These are phyloP conservation scores for Penicillium paneum DNA, from an alignment of 2,329 filamentous ascomycete genomes.

Conservation along the genomic window DNA sequence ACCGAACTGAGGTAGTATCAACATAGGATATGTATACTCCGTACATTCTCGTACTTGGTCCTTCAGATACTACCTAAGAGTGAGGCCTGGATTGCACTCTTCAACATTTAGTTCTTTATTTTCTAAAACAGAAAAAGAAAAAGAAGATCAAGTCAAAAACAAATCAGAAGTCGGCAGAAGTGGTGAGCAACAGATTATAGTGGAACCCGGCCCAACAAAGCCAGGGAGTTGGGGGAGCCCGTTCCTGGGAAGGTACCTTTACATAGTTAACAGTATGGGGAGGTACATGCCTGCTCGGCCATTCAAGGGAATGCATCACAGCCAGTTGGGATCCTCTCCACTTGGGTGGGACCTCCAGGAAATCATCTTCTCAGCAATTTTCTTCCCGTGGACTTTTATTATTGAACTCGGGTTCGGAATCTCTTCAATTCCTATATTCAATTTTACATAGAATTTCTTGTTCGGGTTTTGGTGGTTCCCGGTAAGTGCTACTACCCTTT, in stretches of 20 bases:
- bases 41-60: too few species aligned
- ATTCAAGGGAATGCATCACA: background rate
- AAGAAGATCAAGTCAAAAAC: background rate
- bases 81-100: background rate
- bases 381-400: background rate
- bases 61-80: too few species aligned
- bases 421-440: constrained; percentile 3
- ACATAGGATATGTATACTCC: too few species aligned
- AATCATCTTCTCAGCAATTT: constrained; percentile 24
- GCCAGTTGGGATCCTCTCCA: constrained; percentile 17
- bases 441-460: background rate
- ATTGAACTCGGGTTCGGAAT: background rate
- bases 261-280: constrained; percentile 9
- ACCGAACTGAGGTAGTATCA: background rate
- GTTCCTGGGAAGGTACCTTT: constrained; percentile 14
- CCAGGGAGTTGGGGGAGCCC: constrained; percentile 22
- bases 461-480: constrained; percentile 16
- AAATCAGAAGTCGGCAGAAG: constrained; percentile 2
- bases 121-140: background rate
- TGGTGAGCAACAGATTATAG: constrained; percentile 8
- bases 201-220: constrained; percentile 29
- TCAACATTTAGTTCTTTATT: background rate
- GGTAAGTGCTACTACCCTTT: constrained; percentile 13
- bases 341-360: constrained; percentile 17
- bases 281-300: constrained; percentile 7